Evolutionary conservation across 2,329 filamentous ascomycete species (phyloP).

Genomic region (Sporothrix schenckii): DNA sequence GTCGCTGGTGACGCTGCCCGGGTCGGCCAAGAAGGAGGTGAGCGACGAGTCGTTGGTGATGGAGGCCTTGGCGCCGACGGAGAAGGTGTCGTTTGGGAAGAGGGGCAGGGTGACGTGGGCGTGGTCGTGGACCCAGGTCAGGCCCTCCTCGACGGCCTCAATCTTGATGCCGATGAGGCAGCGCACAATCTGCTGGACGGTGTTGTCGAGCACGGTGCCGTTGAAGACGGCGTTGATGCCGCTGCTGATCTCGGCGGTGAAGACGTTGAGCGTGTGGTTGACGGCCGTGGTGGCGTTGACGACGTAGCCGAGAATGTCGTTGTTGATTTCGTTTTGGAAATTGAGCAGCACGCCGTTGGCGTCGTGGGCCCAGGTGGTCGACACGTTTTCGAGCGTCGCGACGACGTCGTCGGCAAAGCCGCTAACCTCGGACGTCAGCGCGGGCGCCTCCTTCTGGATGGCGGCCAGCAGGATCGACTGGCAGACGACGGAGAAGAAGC

Average conservation of each 20-base stretch:
- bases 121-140: constrained; percentile 92
- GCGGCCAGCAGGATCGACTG: constrained; percentile 76
- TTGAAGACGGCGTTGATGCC: constrained; percentile 79
- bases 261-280: constrained; percentile 81
- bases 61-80: constrained; percentile 69
- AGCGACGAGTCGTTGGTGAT: constrained; percentile 62
- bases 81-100: constrained; percentile 80
- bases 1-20: constrained; percentile 73
- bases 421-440: constrained; percentile 72
- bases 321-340: constrained; percentile 69
- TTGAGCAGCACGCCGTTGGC: constrained; percentile 70
- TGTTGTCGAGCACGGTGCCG: constrained; percentile 75
- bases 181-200: constrained; percentile 76
- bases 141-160: constrained; percentile 76
- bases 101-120: constrained; percentile 80
- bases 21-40: constrained; percentile 74
- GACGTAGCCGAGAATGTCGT: constrained; percentile 84
- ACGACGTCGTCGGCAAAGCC: constrained; percentile 80
- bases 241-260: constrained; percentile 75
- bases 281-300: constrained; percentile 78
- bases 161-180: constrained; percentile 91
- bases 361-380: constrained; percentile 72
- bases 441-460: constrained; percentile 75
- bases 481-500: constrained; percentile 79
- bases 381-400: constrained; percentile 69